Percentiles rank a stretch among this genome's conserved stretches.
These are phyloP conservation scores for Coprinellus micaceus DNA, from an alignment of 768 basidiomycete genomes.

Conservation along the genomic window DNA sequence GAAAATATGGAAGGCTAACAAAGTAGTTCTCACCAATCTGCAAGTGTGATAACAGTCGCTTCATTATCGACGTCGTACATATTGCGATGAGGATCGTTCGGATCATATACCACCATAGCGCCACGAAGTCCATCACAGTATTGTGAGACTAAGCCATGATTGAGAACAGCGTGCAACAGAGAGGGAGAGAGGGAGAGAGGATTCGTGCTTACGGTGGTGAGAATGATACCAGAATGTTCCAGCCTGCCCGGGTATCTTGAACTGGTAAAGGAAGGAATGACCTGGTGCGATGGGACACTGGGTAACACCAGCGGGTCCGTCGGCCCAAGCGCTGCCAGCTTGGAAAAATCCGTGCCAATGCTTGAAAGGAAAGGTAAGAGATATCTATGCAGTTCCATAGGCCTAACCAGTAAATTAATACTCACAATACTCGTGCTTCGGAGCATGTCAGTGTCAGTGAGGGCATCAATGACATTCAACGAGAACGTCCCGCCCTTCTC, in stretches of 20 bases:
- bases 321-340: slow-evolving; percentile 27
- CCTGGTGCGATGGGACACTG: slow-evolving; percentile 43
- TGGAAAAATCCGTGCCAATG: slow-evolving; percentile 35
- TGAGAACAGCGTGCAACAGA: not conserved
- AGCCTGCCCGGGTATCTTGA: slow-evolving; percentile 32
- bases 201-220: slow-evolving; percentile 25
- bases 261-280: slow-evolving; percentile 36
- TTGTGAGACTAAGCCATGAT: slow-evolving; percentile 1
- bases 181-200: not conserved
- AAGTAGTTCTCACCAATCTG: slow-evolving; percentile 37
- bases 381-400: too few species aligned
- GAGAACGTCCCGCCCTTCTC: slow-evolving; percentile 36
- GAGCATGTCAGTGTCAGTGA: slow-evolving; percentile 36
- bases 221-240: slow-evolving; percentile 44
- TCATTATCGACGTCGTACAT: slow-evolving; percentile 12
- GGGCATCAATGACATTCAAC: slow-evolving; percentile 38
- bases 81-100: slow-evolving; percentile 14
- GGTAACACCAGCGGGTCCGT: slow-evolving; percentile 30
- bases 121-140: too few species aligned
- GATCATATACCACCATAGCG: slow-evolving; percentile 15
- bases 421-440: slow-evolving; percentile 39
- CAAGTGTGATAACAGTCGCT: slow-evolving; percentile 43
- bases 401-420: too few species aligned
- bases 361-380: slow-evolving; percentile 10
- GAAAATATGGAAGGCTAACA: not conserved